A percentile compares a stretch with the other conserved stretches of the same genome.
phyloP scores from a whole-genome alignment of 2,329 filamentous ascomycete genomes.

The Calonectria pteridis region DNA sequence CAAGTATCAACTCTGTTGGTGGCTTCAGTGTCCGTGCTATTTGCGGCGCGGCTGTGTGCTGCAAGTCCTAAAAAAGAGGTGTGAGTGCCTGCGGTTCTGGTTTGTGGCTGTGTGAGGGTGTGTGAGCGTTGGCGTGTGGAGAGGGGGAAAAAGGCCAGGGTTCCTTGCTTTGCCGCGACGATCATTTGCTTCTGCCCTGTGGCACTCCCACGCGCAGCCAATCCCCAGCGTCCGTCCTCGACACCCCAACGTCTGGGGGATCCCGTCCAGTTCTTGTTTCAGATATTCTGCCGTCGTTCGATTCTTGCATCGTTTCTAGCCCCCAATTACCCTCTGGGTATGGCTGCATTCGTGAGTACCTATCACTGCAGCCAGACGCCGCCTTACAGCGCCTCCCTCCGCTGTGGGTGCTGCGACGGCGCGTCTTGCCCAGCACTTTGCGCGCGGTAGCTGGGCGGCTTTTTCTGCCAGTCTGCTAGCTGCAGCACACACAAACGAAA shows the following conservation, averaged over 20 bases:
- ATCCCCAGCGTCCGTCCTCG: conserved; percentile 7
- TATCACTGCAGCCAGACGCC: conserved; percentile 1
- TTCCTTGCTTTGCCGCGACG: conserved; percentile 44
- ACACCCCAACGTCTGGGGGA: conserved; percentile 40
- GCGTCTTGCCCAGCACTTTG: neutral
- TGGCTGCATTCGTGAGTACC: conserved; percentile 9
- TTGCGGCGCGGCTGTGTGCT: conserved; percentile 46
- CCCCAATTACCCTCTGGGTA: conserved; percentile 18
- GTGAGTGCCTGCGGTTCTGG: neutral
- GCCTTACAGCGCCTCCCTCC: neutral
- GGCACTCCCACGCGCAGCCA: conserved; percentile 15
- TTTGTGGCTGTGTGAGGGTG: conserved; percentile 11
- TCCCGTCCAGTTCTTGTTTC: conserved; percentile 45
- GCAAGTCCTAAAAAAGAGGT: conserved; percentile 2
- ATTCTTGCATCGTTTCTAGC: conserved; percentile 42
- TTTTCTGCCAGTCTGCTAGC: conserved; percentile 6
- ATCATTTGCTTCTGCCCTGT: conserved; percentile 42
- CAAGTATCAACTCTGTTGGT: conserved; percentile 8
- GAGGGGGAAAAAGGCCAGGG: conserved; percentile 26
- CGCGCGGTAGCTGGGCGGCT: neutral
- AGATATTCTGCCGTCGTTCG: conserved; percentile 43
- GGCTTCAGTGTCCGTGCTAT: conserved; percentile 36
- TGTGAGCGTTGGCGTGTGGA: conserved; percentile 6
- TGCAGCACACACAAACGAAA: neutral
- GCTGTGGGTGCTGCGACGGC: neutral